A percentile compares a stretch with the other conserved stretches of the same genome.
Conservation (phyloP, 441 rosid species). For the Omphalea diandra region DNA sequence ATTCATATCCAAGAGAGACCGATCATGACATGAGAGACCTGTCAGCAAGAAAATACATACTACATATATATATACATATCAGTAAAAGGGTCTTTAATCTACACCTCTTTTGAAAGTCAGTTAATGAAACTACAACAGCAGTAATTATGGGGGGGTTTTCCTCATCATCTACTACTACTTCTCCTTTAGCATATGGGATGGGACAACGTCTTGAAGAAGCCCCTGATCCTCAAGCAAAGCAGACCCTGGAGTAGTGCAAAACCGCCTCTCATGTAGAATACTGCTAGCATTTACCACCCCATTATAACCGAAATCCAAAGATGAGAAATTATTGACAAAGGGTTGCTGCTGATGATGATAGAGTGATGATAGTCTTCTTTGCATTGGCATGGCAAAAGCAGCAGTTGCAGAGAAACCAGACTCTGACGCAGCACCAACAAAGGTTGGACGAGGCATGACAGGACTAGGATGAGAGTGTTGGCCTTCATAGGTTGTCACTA, state of each 20-base stretch:
- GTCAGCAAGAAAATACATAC: conserved; percentile 30
- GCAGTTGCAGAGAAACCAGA: conserved; percentile 25
- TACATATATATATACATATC: background rate
- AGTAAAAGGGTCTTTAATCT: conserved; percentile 17
- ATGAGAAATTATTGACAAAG: conserved; percentile 28
- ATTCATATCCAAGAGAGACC: conserved; percentile 17
- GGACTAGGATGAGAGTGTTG: conserved; percentile 81
- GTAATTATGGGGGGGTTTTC: background rate
- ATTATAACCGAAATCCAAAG: conserved; percentile 33
- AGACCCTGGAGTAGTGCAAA: conserved; percentile 29
- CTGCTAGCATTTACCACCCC: too few relatives aligned
- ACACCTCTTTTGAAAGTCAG: conserved; percentile 20
- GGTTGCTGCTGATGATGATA: conserved; percentile 45
- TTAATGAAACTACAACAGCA: conserved; percentile 19
- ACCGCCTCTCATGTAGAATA: conserved; percentile 37
- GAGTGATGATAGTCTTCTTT: conserved; percentile 44
- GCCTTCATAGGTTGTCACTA: conserved; percentile 95
- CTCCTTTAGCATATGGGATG: conserved; percentile 61
- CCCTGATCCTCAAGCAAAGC: conserved; percentile 62
- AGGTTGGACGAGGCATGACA: conserved; percentile 59
- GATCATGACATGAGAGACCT: conserved; percentile 17
- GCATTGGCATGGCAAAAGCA: conserved; percentile 34
- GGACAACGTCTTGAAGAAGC: conserved; percentile 83
- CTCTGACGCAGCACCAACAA: conserved; percentile 33
- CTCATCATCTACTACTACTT: conserved; percentile 20